These are phyloP conservation scores for Lipomyces chichibuensis DNA, from an alignment of 805 yeast genomes.

Conservation along the genomic window DNA sequence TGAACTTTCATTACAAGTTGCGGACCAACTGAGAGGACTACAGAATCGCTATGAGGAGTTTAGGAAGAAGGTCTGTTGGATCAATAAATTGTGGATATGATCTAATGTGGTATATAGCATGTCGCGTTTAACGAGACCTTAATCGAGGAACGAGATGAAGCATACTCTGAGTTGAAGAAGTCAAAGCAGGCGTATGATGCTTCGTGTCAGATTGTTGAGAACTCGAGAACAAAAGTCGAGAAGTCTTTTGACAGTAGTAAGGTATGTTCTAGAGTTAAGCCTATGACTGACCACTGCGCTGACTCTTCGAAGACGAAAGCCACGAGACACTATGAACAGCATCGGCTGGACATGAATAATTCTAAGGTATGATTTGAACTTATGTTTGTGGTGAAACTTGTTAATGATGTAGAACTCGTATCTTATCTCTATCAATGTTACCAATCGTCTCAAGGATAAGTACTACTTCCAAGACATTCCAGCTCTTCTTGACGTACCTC, in stretches of 20 bases:
- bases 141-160: constrained; percentile 50
- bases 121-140: constrained; percentile 63
- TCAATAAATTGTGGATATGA: background rate
- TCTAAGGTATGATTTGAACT: constrained; percentile 51
- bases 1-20: constrained; percentile 62
- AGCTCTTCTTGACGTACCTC: constrained; percentile 69
- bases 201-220: constrained; percentile 78
- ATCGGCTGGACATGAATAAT: constrained; percentile 69
- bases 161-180: constrained; percentile 61
- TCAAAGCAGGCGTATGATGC: constrained; percentile 79
- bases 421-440: constrained; percentile 75
- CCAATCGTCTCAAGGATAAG: constrained; percentile 90
- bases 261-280: constrained; percentile 9
- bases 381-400: background rate
- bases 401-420: constrained; percentile 59
- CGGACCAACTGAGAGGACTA: constrained; percentile 61
- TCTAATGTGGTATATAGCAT: constrained; percentile 46
- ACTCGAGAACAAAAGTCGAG: constrained; percentile 72
- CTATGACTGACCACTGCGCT: background rate
- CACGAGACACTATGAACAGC: constrained; percentile 27
- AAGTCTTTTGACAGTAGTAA: constrained; percentile 56
- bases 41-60: constrained; percentile 58
- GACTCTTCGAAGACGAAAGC: constrained; percentile 25
- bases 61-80: constrained; percentile 43
- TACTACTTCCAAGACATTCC: constrained; percentile 92